phyloP scores from a whole-genome alignment of 2,329 filamentous ascomycete genomes.

The Mycosphaerella arachidis region DNA sequence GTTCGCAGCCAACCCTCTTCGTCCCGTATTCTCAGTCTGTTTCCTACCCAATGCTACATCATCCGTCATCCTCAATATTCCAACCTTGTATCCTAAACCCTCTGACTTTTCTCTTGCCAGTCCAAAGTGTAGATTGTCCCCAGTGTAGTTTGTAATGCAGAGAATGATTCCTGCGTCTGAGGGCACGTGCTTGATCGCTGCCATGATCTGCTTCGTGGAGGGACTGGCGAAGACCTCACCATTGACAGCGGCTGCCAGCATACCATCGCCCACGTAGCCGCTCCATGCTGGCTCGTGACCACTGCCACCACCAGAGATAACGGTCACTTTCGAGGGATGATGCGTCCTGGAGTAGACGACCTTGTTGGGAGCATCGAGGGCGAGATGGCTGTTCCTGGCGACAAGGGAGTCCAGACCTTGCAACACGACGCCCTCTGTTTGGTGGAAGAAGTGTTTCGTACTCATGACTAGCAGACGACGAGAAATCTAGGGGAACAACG shows the following conservation, averaged over 20 bases:
- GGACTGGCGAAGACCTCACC: slow-evolving; percentile 49
- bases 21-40: slow-evolving; percentile 46
- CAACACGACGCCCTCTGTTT: slow-evolving; percentile 48
- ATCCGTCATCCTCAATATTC: slow-evolving; percentile 47
- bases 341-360: slow-evolving; percentile 44
- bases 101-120: slow-evolving; percentile 46
- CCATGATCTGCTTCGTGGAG: slow-evolving; percentile 48
- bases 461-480: slow-evolving; percentile 39
- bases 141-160: slow-evolving; percentile 49
- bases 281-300: slow-evolving; percentile 49
- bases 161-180: slow-evolving; percentile 45
- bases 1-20: slow-evolving; percentile 50
- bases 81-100: slow-evolving; percentile 43
- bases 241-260: slow-evolving; percentile 46
- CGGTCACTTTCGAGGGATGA: slow-evolving; percentile 39
- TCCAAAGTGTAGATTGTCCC: slow-evolving; percentile 48
- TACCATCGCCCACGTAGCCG: slow-evolving; percentile 47
- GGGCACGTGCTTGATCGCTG: slow-evolving; percentile 44
- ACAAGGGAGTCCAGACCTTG: slow-evolving; percentile 46
- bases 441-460: slow-evolving; percentile 52
- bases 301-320: slow-evolving; percentile 46
- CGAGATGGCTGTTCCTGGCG: slow-evolving; percentile 41
- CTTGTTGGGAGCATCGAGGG: slow-evolving; percentile 44
- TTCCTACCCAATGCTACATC: slow-evolving; percentile 46
- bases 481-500: background rate